Evolutionary conservation across 805 yeast species (phyloP).

Genomic region (Barnettozyma salicaria): DNA sequence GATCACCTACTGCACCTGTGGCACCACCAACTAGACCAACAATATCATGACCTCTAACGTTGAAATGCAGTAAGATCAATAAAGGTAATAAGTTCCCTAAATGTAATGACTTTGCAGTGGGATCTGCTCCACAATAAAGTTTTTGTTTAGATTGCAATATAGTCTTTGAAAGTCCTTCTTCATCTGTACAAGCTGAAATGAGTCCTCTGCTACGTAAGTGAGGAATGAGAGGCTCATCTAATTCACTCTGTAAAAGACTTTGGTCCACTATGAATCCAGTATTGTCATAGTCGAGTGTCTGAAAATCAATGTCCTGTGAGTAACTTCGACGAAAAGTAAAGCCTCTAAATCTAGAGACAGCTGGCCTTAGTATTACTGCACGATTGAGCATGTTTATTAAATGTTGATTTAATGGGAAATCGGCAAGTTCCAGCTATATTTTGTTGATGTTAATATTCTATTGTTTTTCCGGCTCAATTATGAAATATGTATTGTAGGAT

Average conservation of each 20-base stretch:
- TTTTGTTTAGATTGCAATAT: slow-evolving; percentile 31
- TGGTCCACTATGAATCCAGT: slow-evolving; percentile 18
- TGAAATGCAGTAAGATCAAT: slow-evolving; percentile 78
- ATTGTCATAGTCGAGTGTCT: slow-evolving; percentile 4
- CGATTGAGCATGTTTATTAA: too few species aligned
- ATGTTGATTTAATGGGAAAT: too few species aligned
- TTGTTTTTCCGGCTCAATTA: too few species aligned
- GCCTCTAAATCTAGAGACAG: too few species aligned
- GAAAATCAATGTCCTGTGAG: slow-evolving; percentile 6
- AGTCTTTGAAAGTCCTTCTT: slow-evolving; percentile 8
- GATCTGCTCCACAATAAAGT: slow-evolving; percentile 93
- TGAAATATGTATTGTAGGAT: too few species aligned
- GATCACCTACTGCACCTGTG: slow-evolving; percentile 94
- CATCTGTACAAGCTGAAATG: slow-evolving; percentile 37
- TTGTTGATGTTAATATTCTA: too few species aligned
- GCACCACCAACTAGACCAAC: slow-evolving; percentile 90
- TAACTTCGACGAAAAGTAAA: too few species aligned
- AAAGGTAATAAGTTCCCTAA: slow-evolving; percentile 87
- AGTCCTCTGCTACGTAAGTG: slow-evolving; percentile 43
- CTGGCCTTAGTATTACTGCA: too few species aligned
- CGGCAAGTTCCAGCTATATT: too few species aligned
- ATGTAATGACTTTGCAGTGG: slow-evolving; percentile 85
- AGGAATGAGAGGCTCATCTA: slow-evolving; percentile 33
- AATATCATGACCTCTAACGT: slow-evolving; percentile 78
- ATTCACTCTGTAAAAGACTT: slow-evolving; percentile 24